Conservation (phyloP, 1,139 yeast species). For the Saccharomycopsis hybrid region DNA sequence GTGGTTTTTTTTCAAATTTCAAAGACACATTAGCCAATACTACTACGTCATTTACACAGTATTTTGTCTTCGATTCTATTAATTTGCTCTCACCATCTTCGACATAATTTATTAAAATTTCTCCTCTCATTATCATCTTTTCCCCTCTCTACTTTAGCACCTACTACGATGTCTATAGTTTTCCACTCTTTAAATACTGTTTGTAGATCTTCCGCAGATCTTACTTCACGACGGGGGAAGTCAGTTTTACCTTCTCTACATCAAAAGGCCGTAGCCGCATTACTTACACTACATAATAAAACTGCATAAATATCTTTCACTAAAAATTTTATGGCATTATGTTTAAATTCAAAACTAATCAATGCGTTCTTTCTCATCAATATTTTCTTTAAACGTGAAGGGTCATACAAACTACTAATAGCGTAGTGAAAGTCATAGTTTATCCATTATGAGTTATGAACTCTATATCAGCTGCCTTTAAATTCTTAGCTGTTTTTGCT, state of each 20-base stretch:
- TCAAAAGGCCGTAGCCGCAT: slow-evolving; percentile 21
- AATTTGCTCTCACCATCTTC: slow-evolving; percentile 22
- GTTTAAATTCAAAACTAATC: slow-evolving; percentile 6
- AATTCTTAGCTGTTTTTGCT: not conserved
- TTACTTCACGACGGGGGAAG: slow-evolving; percentile 8
- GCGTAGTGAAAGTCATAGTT: slow-evolving; percentile 9
- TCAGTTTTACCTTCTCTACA: slow-evolving; percentile 13
- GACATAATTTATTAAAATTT: not conserved
- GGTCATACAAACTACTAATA: not conserved
- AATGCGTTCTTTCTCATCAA: slow-evolving; percentile 8
- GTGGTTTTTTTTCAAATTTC: slow-evolving; percentile 8
- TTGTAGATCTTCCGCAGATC: slow-evolving; percentile 2
- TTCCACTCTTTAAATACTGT: slow-evolving; percentile 3
- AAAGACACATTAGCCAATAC: slow-evolving; percentile 9
- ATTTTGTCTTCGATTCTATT: slow-evolving; percentile 26
- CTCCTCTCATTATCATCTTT: slow-evolving; percentile 3
- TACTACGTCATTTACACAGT: slow-evolving; percentile 21
- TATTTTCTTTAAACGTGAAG: slow-evolving; percentile 1
- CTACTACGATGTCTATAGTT: not conserved
- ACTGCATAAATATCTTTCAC: slow-evolving; percentile 2
- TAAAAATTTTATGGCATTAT: slow-evolving; percentile 1
- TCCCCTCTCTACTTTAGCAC: not conserved
- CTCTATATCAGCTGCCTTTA: not conserved
- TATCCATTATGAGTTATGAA: slow-evolving; percentile 9
- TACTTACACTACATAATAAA: slow-evolving; percentile 13